Evolutionary conservation across 1,139 yeast species (phyloP).

Genomic region (Suhomyces wounanorum): DNA sequence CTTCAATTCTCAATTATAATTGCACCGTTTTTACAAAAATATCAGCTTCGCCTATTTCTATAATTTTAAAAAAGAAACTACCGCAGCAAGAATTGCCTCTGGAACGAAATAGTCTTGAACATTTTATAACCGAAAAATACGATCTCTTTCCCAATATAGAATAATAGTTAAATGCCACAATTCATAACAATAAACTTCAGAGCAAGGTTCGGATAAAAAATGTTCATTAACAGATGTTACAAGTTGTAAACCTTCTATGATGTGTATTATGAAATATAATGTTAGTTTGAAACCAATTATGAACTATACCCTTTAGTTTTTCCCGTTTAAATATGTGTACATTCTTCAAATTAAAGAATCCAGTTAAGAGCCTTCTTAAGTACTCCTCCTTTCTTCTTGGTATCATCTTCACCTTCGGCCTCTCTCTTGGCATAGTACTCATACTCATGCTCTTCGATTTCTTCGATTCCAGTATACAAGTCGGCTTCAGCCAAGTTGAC

Average conservation of each 20-base stretch:
- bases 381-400: slow-evolving; percentile 7
- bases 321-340: background rate
- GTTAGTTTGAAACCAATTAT: background rate
- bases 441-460: slow-evolving; percentile 47
- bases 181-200: no score
- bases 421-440: slow-evolving; percentile 35
- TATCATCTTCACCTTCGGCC: slow-evolving; percentile 15
- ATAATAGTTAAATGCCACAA: background rate
- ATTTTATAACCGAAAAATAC: background rate
- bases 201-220: background rate
- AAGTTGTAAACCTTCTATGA: background rate
- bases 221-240: background rate
- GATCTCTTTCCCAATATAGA: background rate
- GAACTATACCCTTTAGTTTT: background rate
- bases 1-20: background rate
- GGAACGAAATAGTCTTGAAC: background rate
- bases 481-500: slow-evolving; percentile 36
- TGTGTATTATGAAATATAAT: background rate
- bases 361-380: slow-evolving; percentile 16
- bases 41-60: background rate
- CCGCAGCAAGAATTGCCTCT: background rate
- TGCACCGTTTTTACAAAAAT: background rate
- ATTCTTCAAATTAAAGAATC: slow-evolving; percentile 13
- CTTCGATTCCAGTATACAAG: slow-evolving; percentile 39
- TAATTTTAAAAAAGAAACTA: background rate